Evolutionary conservation across 192 early-diverging fungal genomes (phyloP), one percentile per base, ranked within the genome.

Genomic region (Backusella tuberculispora): DNA sequence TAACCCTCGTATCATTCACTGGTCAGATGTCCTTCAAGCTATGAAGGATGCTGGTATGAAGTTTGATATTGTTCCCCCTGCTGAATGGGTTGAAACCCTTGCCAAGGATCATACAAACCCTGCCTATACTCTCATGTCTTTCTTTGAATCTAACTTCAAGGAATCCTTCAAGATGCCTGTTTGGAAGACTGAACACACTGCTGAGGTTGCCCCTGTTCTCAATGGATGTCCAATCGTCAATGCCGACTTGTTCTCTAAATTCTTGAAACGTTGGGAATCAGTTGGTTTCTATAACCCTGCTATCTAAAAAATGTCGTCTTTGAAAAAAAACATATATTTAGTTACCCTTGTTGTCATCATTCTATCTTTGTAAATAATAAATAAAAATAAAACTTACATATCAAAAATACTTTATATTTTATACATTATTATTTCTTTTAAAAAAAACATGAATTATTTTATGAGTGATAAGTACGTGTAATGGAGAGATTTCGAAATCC

Each of bases 61-160:
- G 37, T 81, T 81, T 47, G 50, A 69, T 4, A 43, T 46, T 6
- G 79, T 81, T 8, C 10, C 70, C 4, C 21, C 47, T 42, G 65
- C 66, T 41, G 74, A 76, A 45, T 81, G 79, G 79, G 44, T 72
- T 13, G 38, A 56, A 1, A 24, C 60, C 19, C 53, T 81, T 26
- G n/a, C 66, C 21, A 38, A 70, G 38, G 75, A 72, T 15, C 50
- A 76, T 5, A 42, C 7, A 12, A 81, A 77, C 42, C 79, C 79
- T 4, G 79, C 76, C 1, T 73, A 66, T 19, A 69, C 46, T 12
- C 47, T 78, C 2, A 6, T 78, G 24, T 68, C 71, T 26, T 78
- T 78, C 13, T 78, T 66, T 37, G 48, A 67, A n/a, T 19, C 38
- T 12, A 67, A 37, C 37, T 43, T 41, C 21, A 41, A 41, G 5